These are phyloP conservation scores for Platanus orientalis DNA, from an alignment of 164 flowering plant species.

Conservation along the genomic window DNA sequence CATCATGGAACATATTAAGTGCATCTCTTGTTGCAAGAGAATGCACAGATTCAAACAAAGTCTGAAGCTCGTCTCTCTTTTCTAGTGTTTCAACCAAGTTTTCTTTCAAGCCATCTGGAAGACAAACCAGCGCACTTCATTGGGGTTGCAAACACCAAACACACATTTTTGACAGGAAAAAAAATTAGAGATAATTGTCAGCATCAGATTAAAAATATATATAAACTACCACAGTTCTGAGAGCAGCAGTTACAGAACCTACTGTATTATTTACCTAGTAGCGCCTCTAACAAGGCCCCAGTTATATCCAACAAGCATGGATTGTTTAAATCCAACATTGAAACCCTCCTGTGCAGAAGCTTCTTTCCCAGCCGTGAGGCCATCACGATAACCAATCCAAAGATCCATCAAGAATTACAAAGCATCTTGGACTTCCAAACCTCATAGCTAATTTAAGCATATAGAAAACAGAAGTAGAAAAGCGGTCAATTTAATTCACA, in stretches of 20 bases:
- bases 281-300: slow-evolving; percentile 83
- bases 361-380: slow-evolving; percentile 73
- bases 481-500: not conserved
- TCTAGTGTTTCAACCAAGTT: slow-evolving; percentile 43
- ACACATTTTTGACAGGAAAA: too few species aligned
- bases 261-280: slow-evolving; percentile 48
- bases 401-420: slow-evolving; percentile 16
- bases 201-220: too few species aligned
- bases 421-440: not conserved
- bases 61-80: slow-evolving; percentile 34
- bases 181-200: too few species aligned
- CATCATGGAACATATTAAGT: slow-evolving; percentile 44
- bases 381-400: slow-evolving; percentile 86
- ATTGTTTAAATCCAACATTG: slow-evolving; percentile 70
- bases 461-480: not conserved
- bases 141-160: not conserved
- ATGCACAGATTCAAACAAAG: slow-evolving; percentile 45
- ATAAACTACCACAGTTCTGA: too few species aligned
- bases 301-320: slow-evolving; percentile 55
- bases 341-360: slow-evolving; percentile 85
- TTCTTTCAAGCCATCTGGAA: slow-evolving; percentile 57
- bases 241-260: not conserved
- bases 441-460: not conserved
- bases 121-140: slow-evolving; percentile 55
- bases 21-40: slow-evolving; percentile 54